Base-by-base conservation (phyloP, 257 asterid species). In the Euphrasia confusa region DNA sequence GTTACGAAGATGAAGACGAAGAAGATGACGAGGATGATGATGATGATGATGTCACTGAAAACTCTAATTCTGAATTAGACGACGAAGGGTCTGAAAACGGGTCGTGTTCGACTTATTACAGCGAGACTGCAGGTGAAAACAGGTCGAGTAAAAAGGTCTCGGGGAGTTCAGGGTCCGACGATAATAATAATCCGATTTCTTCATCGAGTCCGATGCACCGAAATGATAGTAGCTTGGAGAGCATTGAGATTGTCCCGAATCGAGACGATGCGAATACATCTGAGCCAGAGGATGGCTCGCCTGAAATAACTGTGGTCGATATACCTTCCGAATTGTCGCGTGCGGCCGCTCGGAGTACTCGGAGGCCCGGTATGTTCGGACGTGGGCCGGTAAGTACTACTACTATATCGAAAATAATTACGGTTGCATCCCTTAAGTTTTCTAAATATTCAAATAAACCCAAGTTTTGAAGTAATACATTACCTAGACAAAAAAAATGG, bases 341-440 rank as follows among this genome's bases (percentile, higher is more conserved):
- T 53, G 84, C 79, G 62, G 72, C 86, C 64, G 47, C 54, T 35
- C 75, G 66, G 65, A 77, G 78, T 74, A 64, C 44, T 65, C 78
- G 80, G 14, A 72, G 73, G 42, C 75, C 86, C 32, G 67, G 87
- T 76, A 74, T 66, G 45, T 86, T 77, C 95, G 90, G 97, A 45
- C 96, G 94, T 71, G 73, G 85, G 68, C 71, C 87, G 59, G 99
- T 93, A 72, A 87, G 97, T 79, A 61, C 67, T 61, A 45, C 12
- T 7, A n/a, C 24, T 21, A 21, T 21, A 21, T 0, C 1, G 24
- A 21, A 21, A 21, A 21, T 21, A 21, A 4, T 48, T 48, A 14
- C 2, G 21, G 15, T 48, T 6, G 14, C 18, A 3, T 48, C 18
- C 21, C 53, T 47, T 47, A n/a, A 47, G 5, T 47, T n/a, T 47